These are phyloP conservation scores for Leucaena leucocephala DNA, from an alignment of 306 rosid genomes.

Conservation along the genomic window DNA sequence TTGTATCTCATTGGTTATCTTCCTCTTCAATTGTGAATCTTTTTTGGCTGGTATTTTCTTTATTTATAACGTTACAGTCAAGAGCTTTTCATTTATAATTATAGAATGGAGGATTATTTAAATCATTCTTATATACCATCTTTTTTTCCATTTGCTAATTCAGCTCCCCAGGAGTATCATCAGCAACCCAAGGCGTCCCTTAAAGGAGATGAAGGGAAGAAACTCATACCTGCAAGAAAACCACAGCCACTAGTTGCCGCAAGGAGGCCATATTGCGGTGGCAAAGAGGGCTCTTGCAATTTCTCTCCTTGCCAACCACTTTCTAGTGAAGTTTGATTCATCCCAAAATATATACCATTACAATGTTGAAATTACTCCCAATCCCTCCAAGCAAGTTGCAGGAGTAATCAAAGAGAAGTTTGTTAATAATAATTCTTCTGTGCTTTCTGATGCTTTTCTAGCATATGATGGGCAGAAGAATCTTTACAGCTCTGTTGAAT, in stretches of 20 bases:
- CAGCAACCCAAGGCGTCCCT: slow-evolving; percentile 49
- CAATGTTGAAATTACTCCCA: slow-evolving; percentile 92
- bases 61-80: not conserved
- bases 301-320: slow-evolving; percentile 91
- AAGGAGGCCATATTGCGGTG: slow-evolving; percentile 91
- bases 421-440: slow-evolving; percentile 58
- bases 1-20: not conserved
- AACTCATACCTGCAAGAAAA: slow-evolving; percentile 47
- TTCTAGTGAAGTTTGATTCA: slow-evolving; percentile 77
- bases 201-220: slow-evolving; percentile 56
- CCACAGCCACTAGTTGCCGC: slow-evolving; percentile 67
- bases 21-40: not conserved
- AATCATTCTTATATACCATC: slow-evolving; percentile 30
- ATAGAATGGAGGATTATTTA: not conserved
- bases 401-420: slow-evolving; percentile 80
- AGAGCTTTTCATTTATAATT: not conserved
- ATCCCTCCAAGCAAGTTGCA: slow-evolving; percentile 84
- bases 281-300: slow-evolving; percentile 81
- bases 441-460: slow-evolving; percentile 77
- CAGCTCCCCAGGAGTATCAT: slow-evolving; percentile 56
- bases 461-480: slow-evolving; percentile 93
- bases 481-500: slow-evolving; percentile 86
- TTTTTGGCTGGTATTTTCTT: not conserved
- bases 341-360: slow-evolving; percentile 77
- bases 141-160: slow-evolving; percentile 37